phyloP scores from a whole-genome alignment of 2,329 filamentous ascomycete species.

The Triangularia verruculosa region DNA sequence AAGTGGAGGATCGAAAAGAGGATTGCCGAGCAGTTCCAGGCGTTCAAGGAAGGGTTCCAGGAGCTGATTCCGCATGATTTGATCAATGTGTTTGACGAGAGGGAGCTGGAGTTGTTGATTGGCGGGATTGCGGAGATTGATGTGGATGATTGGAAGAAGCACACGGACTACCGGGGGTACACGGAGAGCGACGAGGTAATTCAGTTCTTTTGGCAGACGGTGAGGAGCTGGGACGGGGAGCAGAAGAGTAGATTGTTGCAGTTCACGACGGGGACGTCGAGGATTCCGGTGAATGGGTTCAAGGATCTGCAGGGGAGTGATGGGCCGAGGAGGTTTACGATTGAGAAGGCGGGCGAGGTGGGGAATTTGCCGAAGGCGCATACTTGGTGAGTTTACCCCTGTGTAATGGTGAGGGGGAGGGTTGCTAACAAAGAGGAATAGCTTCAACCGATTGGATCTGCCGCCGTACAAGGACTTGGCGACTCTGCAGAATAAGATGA shows the following conservation, averaged over 20 bases:
- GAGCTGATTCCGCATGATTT: conserved; percentile 95
- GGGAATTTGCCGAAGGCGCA: conserved; percentile 93
- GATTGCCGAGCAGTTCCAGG: conserved; percentile 96
- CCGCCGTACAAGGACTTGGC: conserved; percentile 91
- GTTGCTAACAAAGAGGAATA: conserved; percentile 38
- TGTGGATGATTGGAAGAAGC: conserved; percentile 99
- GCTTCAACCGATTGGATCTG: conserved; percentile 95
- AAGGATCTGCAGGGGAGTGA: conserved; percentile 98
- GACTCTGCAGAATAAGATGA: conserved; percentile 81
- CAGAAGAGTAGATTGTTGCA: conserved; percentile 95
- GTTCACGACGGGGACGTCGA: conserved; percentile 94
- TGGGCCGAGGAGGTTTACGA: conserved; percentile 91
- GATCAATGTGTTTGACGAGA: conserved; percentile 97
- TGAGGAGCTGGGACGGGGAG: conserved; percentile 94
- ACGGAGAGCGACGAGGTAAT: conserved; percentile 97
- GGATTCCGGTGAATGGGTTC: conserved; percentile 98
- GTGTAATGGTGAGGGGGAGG: conserved; percentile 16
- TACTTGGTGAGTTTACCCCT: conserved; percentile 71
- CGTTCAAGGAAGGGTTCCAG: conserved; percentile 95
- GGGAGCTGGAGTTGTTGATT: conserved; percentile 92
- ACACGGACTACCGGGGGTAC: conserved; percentile 98
- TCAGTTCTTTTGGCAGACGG: conserved; percentile 98
- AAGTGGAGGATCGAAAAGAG: conserved; percentile 99
- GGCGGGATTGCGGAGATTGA: conserved; percentile 99
- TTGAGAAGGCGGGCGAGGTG: conserved; percentile 93